Conservation (phyloP, 2,329 filamentous ascomycete genomes). For the Elsinoe batatas region DNA sequence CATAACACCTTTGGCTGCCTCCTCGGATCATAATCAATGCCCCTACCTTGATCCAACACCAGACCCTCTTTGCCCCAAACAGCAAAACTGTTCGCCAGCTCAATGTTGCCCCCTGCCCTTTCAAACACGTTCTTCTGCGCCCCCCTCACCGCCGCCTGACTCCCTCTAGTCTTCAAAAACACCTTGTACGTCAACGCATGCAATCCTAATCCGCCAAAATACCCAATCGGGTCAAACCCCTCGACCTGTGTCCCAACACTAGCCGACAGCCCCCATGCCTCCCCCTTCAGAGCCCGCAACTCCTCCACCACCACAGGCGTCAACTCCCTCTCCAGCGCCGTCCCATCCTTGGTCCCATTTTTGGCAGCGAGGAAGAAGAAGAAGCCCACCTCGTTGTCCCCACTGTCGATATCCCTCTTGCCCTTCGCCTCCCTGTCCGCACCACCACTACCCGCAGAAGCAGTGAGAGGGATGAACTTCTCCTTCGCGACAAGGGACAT, state of each 20-base stretch:
- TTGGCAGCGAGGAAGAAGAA: background rate
- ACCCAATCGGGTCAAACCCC: background rate
- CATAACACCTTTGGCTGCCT: background rate
- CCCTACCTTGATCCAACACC: background rate
- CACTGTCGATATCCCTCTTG: background rate
- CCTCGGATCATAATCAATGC: background rate
- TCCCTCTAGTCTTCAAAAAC: background rate
- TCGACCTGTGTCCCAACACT: background rate
- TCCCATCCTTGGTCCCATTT: background rate
- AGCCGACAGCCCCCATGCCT: background rate
- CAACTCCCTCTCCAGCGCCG: background rate
- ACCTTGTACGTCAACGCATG: conserved; percentile 2
- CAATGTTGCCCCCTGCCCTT: background rate
- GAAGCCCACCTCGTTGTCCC: background rate
- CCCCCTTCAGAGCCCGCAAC: background rate
- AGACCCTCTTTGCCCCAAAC: background rate
- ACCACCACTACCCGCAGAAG: background rate
- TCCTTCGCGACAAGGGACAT: background rate
- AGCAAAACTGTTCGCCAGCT: background rate
- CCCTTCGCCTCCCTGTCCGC: background rate
- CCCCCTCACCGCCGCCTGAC: background rate
- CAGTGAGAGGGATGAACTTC: background rate
- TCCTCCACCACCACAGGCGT: background rate
- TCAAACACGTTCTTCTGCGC: conserved; percentile 3
- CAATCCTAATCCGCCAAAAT: background rate